phyloP scores from a whole-genome alignment of 139 green algal genomes.

The Pleodorina starrii region DNA sequence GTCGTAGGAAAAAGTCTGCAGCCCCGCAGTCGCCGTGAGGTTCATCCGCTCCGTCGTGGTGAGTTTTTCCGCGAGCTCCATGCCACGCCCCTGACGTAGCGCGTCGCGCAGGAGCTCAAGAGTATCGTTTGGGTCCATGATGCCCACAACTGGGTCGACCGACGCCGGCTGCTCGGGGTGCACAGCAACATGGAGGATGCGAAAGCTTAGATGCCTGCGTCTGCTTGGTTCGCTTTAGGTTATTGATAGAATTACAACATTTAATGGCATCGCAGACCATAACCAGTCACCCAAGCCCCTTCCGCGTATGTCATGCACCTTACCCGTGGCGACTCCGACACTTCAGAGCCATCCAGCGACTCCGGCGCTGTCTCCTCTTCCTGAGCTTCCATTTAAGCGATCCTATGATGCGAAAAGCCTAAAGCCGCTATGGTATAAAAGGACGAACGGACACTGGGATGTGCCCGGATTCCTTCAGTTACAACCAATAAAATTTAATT shows the following conservation, averaged over 20 bases:
- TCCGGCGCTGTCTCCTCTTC: not conserved
- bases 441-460: constrained; percentile 32
- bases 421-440: not conserved
- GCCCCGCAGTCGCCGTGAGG: not conserved
- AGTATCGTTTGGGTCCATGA: not conserved
- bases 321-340: not conserved
- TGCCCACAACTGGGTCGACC: not conserved
- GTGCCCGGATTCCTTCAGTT: no score
- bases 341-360: not conserved
- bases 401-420: not conserved
- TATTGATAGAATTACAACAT: not conserved
- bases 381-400: not conserved
- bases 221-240: not conserved
- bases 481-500: no score
- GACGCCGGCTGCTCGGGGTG: not conserved
- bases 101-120: constrained; percentile 30
- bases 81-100: not conserved
- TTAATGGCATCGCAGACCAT: not conserved
- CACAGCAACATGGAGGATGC: not conserved
- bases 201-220: not conserved
- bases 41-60: not conserved
- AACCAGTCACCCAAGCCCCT: not conserved
- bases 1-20: constrained; percentile 34
- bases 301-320: not conserved
- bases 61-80: not conserved